Evolutionary conservation across 2,329 filamentous ascomycete species (phyloP).

Genomic region (Fusarium dimerum): DNA sequence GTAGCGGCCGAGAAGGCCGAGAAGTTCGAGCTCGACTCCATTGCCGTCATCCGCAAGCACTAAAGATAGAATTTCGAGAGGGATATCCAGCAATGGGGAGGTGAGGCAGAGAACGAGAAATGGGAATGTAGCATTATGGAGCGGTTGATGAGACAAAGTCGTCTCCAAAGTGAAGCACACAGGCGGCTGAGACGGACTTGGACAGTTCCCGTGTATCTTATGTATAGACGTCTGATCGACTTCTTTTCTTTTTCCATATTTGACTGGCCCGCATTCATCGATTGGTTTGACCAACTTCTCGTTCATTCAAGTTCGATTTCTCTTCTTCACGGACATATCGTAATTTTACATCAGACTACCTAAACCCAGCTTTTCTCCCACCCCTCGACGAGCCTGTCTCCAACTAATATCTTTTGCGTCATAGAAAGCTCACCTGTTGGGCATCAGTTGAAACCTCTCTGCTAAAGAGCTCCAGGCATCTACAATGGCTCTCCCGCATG

Average conservation of each 20-base stretch:
- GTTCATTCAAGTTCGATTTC: conserved; percentile 8
- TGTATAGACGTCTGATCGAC: conserved; percentile 36
- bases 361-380: conserved; percentile 6
- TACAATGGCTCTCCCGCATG: conserved; percentile 14
- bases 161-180: conserved; percentile 21
- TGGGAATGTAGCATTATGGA: conserved; percentile 19
- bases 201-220: conserved; percentile 38
- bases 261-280: not conserved
- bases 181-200: conserved; percentile 27
- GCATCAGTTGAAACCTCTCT: conserved; percentile 1
- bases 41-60: conserved; percentile 53
- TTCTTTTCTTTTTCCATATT: conserved; percentile 30
- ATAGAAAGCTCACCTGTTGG: conserved; percentile 8
- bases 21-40: conserved; percentile 53
- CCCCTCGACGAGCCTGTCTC: conserved; percentile 4
- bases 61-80: conserved; percentile 26
- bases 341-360: conserved; percentile 26
- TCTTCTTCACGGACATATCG: conserved; percentile 24
- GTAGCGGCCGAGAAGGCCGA: conserved; percentile 53
- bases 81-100: conserved; percentile 8
- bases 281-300: conserved; percentile 14
- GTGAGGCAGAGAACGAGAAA: conserved; percentile 11
- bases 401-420: conserved; percentile 13
- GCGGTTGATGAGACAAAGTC: conserved; percentile 25
- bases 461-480: conserved; percentile 8